Evolutionary conservation across 2,329 filamentous ascomycete genomes (phyloP).

Genomic region (Ramichloridium luteum): DNA sequence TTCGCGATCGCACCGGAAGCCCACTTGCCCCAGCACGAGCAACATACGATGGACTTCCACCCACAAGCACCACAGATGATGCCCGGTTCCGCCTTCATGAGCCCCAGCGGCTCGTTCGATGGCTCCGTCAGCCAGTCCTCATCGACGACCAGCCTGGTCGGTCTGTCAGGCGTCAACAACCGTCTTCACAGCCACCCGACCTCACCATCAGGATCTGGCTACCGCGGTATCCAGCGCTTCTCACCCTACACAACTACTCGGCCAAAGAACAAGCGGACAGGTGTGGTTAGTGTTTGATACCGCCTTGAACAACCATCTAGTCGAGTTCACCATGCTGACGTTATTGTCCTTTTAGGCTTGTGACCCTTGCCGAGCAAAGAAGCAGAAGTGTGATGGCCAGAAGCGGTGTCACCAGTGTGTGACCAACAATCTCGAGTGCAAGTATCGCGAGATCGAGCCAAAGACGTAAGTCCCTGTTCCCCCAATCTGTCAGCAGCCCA

Average conservation of each 20-base stretch:
- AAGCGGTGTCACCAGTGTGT: constrained; percentile 1
- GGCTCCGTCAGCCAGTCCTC: not conserved
- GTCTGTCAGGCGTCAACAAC: not conserved
- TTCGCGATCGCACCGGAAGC: not conserved
- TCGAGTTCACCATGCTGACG: not conserved
- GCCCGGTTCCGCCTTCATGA: not conserved
- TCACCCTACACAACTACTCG: not conserved
- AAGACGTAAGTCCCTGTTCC: not conserved
- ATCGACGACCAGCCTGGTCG: not conserved
- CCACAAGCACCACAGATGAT: not conserved
- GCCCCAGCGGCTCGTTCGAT: not conserved
- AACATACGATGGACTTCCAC: not conserved
- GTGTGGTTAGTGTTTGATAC: not conserved
- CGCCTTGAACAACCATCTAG: not conserved
- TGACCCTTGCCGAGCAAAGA: constrained; percentile 1
- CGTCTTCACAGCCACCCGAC: not conserved
- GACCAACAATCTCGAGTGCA: constrained; percentile 1
- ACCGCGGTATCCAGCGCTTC: not conserved
- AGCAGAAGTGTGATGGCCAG: not conserved
- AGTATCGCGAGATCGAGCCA: constrained; percentile 1
- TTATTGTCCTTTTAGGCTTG: not conserved
- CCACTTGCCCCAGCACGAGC: not conserved
- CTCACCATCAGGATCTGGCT: not conserved
- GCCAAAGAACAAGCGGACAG: not conserved
- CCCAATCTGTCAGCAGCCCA: too few species aligned